Percentiles rank a stretch among this genome's conserved stretches.
Evolutionary conservation across 2,329 filamentous ascomycete species (phyloP).

Genomic region (Aspergillus pseudotamarii): DNA sequence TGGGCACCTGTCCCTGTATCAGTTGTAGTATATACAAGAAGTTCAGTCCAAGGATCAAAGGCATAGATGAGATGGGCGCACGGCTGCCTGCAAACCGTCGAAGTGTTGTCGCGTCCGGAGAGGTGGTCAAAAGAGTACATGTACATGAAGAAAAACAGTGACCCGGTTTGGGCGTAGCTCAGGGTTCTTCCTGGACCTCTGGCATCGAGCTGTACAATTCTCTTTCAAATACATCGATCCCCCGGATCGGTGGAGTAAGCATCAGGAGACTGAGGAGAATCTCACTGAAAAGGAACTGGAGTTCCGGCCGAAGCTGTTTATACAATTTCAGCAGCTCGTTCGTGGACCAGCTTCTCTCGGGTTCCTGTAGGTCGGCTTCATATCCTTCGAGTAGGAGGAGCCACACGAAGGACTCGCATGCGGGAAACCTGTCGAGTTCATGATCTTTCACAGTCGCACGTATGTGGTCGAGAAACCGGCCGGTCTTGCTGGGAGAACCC

Average conservation of each 20-base stretch:
- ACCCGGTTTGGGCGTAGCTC: not conserved
- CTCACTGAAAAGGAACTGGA: conserved; percentile 45
- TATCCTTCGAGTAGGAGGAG: conserved; percentile 42
- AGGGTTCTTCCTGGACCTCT: conserved; percentile 2
- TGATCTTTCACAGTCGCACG: conserved; percentile 30
- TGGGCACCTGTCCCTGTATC: not conserved
- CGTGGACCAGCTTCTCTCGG: conserved; percentile 41
- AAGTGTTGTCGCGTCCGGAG: not conserved
- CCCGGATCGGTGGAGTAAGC: conserved; percentile 34
- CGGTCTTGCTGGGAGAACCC: conserved; percentile 32
- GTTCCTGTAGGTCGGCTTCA: conserved; percentile 38
- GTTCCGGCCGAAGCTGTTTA: conserved; percentile 37
- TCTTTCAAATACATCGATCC: conserved; percentile 37
- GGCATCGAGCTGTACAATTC: conserved; percentile 26
- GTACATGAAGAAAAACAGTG: not conserved
- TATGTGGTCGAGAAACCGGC: conserved; percentile 37
- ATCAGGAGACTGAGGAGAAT: conserved; percentile 41
- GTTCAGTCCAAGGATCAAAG: not conserved
- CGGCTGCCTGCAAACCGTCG: conserved; percentile 9
- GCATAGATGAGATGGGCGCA: not conserved
- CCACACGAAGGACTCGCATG: conserved; percentile 45
- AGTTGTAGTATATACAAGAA: conserved; percentile 5
- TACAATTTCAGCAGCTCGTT: conserved; percentile 40
- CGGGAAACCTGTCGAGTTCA: conserved; percentile 37
- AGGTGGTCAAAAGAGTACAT: not conserved